Percentiles rank a stretch among this genome's conserved stretches.
These are phyloP conservation scores for Lentinus tigrinus DNA, from an alignment of 768 basidiomycete species.

Conservation along the genomic window DNA sequence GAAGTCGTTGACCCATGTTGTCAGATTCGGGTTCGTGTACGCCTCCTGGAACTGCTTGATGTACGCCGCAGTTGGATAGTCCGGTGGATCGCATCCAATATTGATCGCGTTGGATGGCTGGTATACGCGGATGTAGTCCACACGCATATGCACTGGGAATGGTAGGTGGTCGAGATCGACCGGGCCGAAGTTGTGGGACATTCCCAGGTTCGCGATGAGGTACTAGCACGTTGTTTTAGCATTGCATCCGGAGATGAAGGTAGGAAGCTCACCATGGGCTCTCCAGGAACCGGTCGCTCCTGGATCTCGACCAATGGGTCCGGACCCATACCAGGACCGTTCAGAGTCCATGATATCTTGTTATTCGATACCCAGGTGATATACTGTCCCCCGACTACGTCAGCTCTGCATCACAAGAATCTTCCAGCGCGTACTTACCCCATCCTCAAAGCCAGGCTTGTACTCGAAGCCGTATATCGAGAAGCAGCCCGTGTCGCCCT, in stretches of 20 bases:
- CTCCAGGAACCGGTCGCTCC: constrained; percentile 68
- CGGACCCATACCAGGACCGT: constrained; percentile 63
- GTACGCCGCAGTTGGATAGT: constrained; percentile 79
- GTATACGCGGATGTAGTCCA: constrained; percentile 92
- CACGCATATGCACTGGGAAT: constrained; percentile 71
- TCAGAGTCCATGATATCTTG: constrained; percentile 72
- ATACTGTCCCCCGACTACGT: constrained; percentile 48
- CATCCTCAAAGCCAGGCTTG: constrained; percentile 61
- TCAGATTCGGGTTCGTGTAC: constrained; percentile 81
- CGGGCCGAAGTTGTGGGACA: constrained; percentile 75
- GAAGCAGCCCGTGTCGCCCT: constrained; percentile 56
- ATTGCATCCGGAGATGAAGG: not conserved
- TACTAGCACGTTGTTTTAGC: constrained; percentile 46
- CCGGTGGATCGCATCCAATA: constrained; percentile 80
- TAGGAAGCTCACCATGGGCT: constrained; percentile 70
- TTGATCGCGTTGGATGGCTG: constrained; percentile 70
- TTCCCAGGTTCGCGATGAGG: constrained; percentile 81
- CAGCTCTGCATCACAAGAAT: not conserved
- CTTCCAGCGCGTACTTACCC: constrained; percentile 37
- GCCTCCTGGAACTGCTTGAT: constrained; percentile 72
- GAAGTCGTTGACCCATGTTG: constrained; percentile 69
- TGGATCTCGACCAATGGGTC: constrained; percentile 61
- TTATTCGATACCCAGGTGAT: constrained; percentile 82
- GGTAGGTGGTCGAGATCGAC: constrained; percentile 70
- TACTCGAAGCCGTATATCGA: constrained; percentile 81